These are phyloP conservation scores for Macrophomina pseudophaseolina DNA, from an alignment of 2,329 filamentous ascomycete species.

Conservation along the genomic window DNA sequence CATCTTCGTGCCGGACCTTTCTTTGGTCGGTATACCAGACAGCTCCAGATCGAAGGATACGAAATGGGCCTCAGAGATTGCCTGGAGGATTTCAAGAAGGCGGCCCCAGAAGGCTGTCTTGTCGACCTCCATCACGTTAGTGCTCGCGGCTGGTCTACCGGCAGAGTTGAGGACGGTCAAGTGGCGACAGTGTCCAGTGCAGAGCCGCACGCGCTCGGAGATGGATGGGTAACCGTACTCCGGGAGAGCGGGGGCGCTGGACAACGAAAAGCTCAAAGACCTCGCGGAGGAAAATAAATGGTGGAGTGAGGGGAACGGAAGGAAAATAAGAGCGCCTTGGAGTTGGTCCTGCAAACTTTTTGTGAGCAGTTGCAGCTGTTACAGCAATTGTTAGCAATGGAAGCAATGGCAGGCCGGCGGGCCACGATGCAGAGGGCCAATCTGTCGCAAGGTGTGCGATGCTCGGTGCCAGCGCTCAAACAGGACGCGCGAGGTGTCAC, in stretches of 20 bases:
- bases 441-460: neutral
- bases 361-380: neutral
- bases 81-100: conserved; percentile 61
- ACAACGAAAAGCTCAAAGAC: neutral
- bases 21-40: conserved; percentile 61
- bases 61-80: conserved; percentile 64
- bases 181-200: neutral
- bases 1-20: conserved; percentile 43
- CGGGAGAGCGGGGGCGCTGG: neutral
- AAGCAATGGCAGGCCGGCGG: neutral
- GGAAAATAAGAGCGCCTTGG: neutral
- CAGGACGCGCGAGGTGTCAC: neutral
- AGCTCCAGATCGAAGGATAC: conserved; percentile 71
- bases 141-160: neutral
- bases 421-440: neutral
- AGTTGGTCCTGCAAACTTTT: conserved; percentile 4
- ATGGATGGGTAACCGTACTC: neutral
- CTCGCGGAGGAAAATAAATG: neutral
- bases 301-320: neutral
- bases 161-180: neutral
- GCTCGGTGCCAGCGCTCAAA: neutral
- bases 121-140: conserved; percentile 64
- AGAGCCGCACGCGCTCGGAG: neutral
- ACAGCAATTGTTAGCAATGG: conserved; percentile 4
- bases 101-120: conserved; percentile 54